A percentile compares a stretch with the other conserved stretches of the same genome.
Conservation (phyloP, 768 basidiomycete species). For the Leccinum disarticulatum region DNA sequence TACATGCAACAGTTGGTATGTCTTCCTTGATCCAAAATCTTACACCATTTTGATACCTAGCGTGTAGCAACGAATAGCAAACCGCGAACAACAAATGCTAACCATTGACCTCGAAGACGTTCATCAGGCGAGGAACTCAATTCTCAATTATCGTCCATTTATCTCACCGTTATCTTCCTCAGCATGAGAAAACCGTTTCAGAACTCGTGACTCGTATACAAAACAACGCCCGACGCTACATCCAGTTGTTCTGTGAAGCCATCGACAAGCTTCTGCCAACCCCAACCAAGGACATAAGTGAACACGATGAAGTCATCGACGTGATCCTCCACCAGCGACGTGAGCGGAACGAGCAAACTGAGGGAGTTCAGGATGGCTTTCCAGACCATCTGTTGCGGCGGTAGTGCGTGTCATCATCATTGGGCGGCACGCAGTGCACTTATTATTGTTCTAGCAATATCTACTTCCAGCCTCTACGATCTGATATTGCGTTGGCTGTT, state of each 20-base stretch:
- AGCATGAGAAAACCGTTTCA: slow-evolving; percentile 71
- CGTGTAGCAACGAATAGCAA: slow-evolving; percentile 79
- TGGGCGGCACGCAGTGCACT: neutral
- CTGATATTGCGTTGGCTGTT: slow-evolving; percentile 79
- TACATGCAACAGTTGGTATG: slow-evolving; percentile 82
- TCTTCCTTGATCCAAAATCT: slow-evolving; percentile 30
- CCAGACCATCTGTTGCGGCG: slow-evolving; percentile 89
- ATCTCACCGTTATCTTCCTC: slow-evolving; percentile 8
- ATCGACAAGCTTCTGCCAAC: slow-evolving; percentile 88
- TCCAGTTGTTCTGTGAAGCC: slow-evolving; percentile 83
- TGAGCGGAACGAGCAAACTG: slow-evolving; percentile 82
- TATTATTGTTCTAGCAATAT: slow-evolving; percentile 64
- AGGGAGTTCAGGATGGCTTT: slow-evolving; percentile 74
- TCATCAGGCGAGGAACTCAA: slow-evolving; percentile 49
- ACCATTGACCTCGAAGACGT: slow-evolving; percentile 89
- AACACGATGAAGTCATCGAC: slow-evolving; percentile 94
- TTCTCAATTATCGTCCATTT: slow-evolving; percentile 4
- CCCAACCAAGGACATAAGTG: slow-evolving; percentile 86
- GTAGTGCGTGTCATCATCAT: slow-evolving; percentile 69
- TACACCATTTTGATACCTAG: slow-evolving; percentile 22
- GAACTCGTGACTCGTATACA: slow-evolving; percentile 80
- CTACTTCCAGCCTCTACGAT: slow-evolving; percentile 87
- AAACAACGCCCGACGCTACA: slow-evolving; percentile 87
- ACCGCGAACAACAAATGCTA: slow-evolving; percentile 89
- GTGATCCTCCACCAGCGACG: slow-evolving; percentile 92